These are phyloP conservation scores for Backusella westeae DNA, from an alignment of 192 early-diverging fungal species.

Conservation along the genomic window DNA sequence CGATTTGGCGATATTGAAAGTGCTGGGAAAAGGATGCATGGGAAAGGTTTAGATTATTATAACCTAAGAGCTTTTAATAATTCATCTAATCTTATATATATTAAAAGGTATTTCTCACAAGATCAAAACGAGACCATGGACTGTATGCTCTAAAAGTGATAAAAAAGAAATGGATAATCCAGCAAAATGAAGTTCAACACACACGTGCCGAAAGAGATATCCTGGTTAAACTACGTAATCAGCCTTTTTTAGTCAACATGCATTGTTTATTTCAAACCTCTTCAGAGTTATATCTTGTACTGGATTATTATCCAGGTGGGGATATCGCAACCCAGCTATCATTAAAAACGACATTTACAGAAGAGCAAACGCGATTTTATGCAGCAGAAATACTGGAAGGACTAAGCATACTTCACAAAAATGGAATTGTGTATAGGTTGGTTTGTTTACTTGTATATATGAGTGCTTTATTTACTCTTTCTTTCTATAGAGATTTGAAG, in stretches of 20 bases:
- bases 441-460: not conserved
- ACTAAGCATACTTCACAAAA: constrained; percentile 63
- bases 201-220: constrained; percentile 77
- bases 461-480: not conserved
- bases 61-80: not conserved
- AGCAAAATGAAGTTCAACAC: constrained; percentile 75
- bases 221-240: constrained; percentile 34
- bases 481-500: constrained; percentile 55
- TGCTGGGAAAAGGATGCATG: constrained; percentile 80
- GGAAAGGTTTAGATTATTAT: constrained; percentile 65
- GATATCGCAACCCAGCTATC: constrained; percentile 79
- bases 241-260: constrained; percentile 72
- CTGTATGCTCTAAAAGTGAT: constrained; percentile 83
- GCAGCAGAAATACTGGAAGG: constrained; percentile 70
- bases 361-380: constrained; percentile 68
- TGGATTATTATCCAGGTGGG: constrained; percentile 80
- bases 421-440: constrained; percentile 63
- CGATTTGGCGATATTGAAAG: constrained; percentile 68
- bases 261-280: constrained; percentile 76
- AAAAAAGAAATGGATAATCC: constrained; percentile 70
- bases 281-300: constrained; percentile 70
- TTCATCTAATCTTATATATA: not conserved
- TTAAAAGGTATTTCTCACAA: constrained; percentile 42
- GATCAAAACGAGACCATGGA: constrained; percentile 70
- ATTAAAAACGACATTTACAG: constrained; percentile 59